Evolutionary conservation across 2,329 filamentous ascomycete species (phyloP), one percentile per base, ranked within the genome.

Genomic region (Beauveria sp.): DNA sequence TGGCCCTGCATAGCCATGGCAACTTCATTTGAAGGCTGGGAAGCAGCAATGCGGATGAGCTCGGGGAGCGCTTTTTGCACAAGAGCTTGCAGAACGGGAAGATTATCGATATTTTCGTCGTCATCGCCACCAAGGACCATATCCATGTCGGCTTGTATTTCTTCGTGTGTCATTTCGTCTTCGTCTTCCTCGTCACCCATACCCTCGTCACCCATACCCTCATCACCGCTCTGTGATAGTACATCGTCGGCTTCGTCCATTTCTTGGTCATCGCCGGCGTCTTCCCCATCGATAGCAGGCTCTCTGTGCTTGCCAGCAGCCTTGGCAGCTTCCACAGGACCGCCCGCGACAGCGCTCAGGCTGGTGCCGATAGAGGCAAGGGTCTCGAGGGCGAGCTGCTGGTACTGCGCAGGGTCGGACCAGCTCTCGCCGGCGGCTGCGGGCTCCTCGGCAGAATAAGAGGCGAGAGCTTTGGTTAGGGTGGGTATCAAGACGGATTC

Each of bases 101-200:
- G 70, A 64, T 84, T 79, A 63, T 83, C 76, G 53, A 83, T 75
- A 47, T 73, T 67, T 10, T 66, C 65, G 50, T 74, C 57, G 65
- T 69, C 73, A 12, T 77, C 75, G 22, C 73, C 75, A 8, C 81
- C 83, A 0, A 82, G 82, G 2, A 89, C 84, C 72, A 83, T 78
- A 4, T 84, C 84, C 82, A 89, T 86, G 67, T 89, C 86, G 30
- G 81, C 83, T 62, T 83, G 78, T 63, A 87, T 80, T 55, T 81
- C 81, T 55, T 82, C 82, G 28, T 81, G 74, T 57, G 80, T 77
- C 78, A 84, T 83, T 61, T 83, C 81, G n/a, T 81, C 77, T 3
- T 80, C 77, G 1, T 77, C 70, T 2, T 70, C 73, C 9, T 71
- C 72, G 3, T 74, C 72, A 12, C 70, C 73, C 3, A 24, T 24